Percentiles rank a stretch among this genome's conserved stretches.
Evolutionary conservation across 2,329 filamentous ascomycete species (phyloP).

Genomic region (Exophiala lecanii-corni): DNA sequence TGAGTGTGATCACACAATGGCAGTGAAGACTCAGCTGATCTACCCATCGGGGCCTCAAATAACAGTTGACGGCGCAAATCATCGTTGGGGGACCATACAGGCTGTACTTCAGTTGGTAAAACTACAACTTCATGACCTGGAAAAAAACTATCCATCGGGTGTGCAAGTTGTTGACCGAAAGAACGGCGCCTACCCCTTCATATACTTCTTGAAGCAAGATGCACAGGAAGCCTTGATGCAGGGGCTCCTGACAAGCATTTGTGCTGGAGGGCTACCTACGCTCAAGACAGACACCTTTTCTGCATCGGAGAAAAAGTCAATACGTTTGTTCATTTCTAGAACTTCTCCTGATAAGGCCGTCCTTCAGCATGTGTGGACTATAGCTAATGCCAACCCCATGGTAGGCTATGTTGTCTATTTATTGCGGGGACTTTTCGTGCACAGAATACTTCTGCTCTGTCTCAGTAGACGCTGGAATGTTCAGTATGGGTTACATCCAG

Average conservation of each 20-base stretch:
- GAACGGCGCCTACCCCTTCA: constrained; percentile 48
- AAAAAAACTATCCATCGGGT: constrained; percentile 37
- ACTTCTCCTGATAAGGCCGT: constrained; percentile 1
- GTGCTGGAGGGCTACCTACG: constrained; percentile 28
- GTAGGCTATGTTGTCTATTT: constrained; percentile 19
- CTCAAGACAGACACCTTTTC: constrained; percentile 9
- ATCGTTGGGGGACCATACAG: constrained; percentile 56
- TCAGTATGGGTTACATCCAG: constrained; percentile 54
- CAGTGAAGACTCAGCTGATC: constrained; percentile 56
- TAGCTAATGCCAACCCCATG: constrained; percentile 4
- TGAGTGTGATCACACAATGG: constrained; percentile 62
- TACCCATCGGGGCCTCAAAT: constrained; percentile 57
- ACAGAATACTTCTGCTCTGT: constrained; percentile 51
- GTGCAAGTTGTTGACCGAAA: constrained; percentile 46
- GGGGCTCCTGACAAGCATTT: constrained; percentile 41
- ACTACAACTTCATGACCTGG: constrained; percentile 29
- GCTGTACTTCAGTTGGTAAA: constrained; percentile 33
- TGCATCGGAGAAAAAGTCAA: constrained; percentile 3
- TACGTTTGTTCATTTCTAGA: constrained; percentile 6
- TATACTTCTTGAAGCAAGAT: constrained; percentile 51
- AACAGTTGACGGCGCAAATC: constrained; percentile 48
- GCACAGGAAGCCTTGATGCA: constrained; percentile 44
- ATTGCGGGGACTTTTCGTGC: constrained; percentile 48
- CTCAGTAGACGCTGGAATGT: constrained; percentile 61
- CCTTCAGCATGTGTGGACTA: constrained; percentile 1